A percentile compares a stretch with the other conserved stretches of the same genome.
Evolutionary conservation across 441 rosid genomes (phyloP).

Genomic region (Populus hybrid): DNA sequence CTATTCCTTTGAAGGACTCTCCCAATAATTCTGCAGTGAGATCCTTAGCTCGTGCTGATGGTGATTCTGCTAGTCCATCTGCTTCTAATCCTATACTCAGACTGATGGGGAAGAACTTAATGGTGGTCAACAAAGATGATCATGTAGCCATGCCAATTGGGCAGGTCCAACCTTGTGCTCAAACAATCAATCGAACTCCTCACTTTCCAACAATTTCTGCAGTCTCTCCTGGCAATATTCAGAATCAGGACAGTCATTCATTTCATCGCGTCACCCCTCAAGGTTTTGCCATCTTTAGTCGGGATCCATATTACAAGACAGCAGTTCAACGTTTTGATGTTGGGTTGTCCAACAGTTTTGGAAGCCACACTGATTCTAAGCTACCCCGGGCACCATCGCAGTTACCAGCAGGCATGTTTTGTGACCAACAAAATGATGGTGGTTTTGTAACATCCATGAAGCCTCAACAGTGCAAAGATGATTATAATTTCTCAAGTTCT

Average conservation of each 20-base stretch:
- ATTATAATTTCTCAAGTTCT: constrained; percentile 19
- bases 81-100: constrained; percentile 75
- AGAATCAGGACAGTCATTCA: constrained; percentile 26
- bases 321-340: constrained; percentile 28
- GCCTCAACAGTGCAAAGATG: constrained; percentile 25
- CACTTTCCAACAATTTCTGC: constrained; percentile 38
- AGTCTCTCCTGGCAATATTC: constrained; percentile 23
- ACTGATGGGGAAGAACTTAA: constrained; percentile 91
- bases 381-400: constrained; percentile 21
- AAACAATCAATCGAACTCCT: constrained; percentile 23
- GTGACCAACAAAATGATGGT: constrained; percentile 19
- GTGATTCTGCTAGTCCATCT: constrained; percentile 56
- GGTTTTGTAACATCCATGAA: constrained; percentile 30
- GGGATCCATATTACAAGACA: constrained; percentile 22
- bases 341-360: constrained; percentile 28
- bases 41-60: constrained; percentile 30
- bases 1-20: constrained; percentile 40
- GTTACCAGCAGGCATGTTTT: constrained; percentile 29
- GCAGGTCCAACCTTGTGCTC: constrained; percentile 32
- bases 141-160: constrained; percentile 37
- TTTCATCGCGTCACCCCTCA: constrained; percentile 24
- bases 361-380: constrained; percentile 21
- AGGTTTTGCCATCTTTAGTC: constrained; percentile 27
- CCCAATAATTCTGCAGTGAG: constrained; percentile 31
- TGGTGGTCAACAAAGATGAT: constrained; percentile 80